These are phyloP conservation scores for Fusarium haematococcum DNA, from an alignment of 2,329 filamentous ascomycete species.

Conservation along the genomic window DNA sequence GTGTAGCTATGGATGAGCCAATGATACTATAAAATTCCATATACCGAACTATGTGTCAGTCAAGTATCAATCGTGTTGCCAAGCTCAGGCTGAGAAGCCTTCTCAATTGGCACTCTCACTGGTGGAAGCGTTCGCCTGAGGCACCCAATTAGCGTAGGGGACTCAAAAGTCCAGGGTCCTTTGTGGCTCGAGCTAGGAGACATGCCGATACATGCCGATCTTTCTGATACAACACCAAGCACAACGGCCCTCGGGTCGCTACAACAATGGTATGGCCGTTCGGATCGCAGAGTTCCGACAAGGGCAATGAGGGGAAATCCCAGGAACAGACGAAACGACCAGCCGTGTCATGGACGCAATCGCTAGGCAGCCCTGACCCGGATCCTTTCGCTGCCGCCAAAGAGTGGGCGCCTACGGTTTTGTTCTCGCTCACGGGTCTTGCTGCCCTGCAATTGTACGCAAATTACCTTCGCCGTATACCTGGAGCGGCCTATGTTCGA, in stretches of 20 bases:
- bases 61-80: background rate
- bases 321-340: constrained; percentile 38
- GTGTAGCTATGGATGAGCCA: constrained; percentile 38
- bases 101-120: background rate
- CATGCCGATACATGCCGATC: constrained; percentile 23
- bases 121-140: constrained; percentile 32
- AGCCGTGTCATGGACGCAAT: constrained; percentile 54
- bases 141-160: constrained; percentile 40
- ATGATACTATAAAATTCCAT: constrained; percentile 37
- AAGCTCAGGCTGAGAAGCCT: background rate
- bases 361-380: constrained; percentile 46
- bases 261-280: constrained; percentile 57
- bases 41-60: constrained; percentile 14
- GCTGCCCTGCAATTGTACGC: constrained; percentile 69
- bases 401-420: constrained; percentile 54
- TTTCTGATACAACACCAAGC: constrained; percentile 29
- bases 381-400: constrained; percentile 51
- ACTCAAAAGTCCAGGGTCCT: constrained; percentile 26
- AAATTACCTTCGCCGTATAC: constrained; percentile 86
- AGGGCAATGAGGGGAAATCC: constrained; percentile 35
- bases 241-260: constrained; percentile 46
- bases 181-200: constrained; percentile 11
- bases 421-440: constrained; percentile 53
- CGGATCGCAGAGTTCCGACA: constrained; percentile 45
- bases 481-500: constrained; percentile 79